These are phyloP conservation scores for Juglanconis sp. DNA, from an alignment of 2,329 filamentous ascomycete genomes.

Conservation along the genomic window DNA sequence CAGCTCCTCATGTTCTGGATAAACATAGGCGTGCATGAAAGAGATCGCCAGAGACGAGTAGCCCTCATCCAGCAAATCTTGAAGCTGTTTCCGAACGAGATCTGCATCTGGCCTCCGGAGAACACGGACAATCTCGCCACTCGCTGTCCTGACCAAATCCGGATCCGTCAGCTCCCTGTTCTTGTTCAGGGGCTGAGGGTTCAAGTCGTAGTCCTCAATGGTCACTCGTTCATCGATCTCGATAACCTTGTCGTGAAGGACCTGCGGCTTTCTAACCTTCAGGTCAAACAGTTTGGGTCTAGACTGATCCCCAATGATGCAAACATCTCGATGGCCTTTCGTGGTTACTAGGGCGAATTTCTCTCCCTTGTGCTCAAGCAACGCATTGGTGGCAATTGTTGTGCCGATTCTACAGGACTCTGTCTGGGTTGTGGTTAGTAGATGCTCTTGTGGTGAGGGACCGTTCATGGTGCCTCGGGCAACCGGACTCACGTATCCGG, in stretches of 20 bases:
- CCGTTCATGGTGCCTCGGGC: neutral
- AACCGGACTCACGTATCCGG: slow-evolving; percentile 26
- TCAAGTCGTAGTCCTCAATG: slow-evolving; percentile 68
- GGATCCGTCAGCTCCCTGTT: slow-evolving; percentile 29
- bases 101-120: slow-evolving; percentile 50
- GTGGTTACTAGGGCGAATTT: slow-evolving; percentile 68
- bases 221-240: slow-evolving; percentile 72
- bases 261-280: slow-evolving; percentile 62
- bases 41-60: slow-evolving; percentile 46
- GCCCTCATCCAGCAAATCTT: slow-evolving; percentile 55
- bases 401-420: slow-evolving; percentile 74
- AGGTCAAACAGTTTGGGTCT: slow-evolving; percentile 71
- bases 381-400: slow-evolving; percentile 71
- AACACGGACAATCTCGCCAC: slow-evolving; percentile 64
- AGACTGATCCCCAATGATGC: slow-evolving; percentile 71
- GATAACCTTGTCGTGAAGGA: slow-evolving; percentile 64
- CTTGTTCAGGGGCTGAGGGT: slow-evolving; percentile 51
- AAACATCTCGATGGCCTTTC: slow-evolving; percentile 66
- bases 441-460: too few species aligned
- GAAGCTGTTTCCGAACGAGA: slow-evolving; percentile 52
- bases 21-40: slow-evolving; percentile 67
- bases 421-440: slow-evolving; percentile 31
- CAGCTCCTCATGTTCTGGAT: slow-evolving; percentile 61
- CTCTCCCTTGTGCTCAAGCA: slow-evolving; percentile 72
- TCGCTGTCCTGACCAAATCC: slow-evolving; percentile 57